phyloP scores from a whole-genome alignment of 192 early-diverging fungal genomes.

The Podila clonocystis region DNA sequence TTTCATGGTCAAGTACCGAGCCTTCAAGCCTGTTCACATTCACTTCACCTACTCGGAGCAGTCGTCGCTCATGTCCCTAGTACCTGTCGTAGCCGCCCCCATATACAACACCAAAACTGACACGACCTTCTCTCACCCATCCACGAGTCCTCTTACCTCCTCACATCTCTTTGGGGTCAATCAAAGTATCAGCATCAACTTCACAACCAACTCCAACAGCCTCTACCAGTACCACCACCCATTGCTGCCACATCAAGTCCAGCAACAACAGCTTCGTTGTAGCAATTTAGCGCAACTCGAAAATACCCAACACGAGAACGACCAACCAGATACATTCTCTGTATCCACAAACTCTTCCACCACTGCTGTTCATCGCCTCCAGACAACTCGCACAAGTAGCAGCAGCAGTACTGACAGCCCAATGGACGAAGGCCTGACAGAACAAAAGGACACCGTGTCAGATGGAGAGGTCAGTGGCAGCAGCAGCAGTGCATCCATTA shows the following conservation, averaged over 20 bases:
- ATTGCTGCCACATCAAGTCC: background rate
- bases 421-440: background rate
- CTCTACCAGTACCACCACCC: slow-evolving; percentile 41
- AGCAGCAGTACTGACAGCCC: background rate
- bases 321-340: slow-evolving; percentile 1
- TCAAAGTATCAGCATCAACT: slow-evolving; percentile 49
- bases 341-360: background rate
- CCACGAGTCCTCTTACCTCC: slow-evolving; percentile 22
- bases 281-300: background rate
- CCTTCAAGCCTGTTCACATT: slow-evolving; percentile 39
- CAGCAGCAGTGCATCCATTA: slow-evolving; percentile 8
- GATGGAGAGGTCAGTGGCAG: slow-evolving; percentile 5
- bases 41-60: slow-evolving; percentile 44
- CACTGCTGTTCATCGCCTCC: background rate
- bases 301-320: slow-evolving; percentile 1
- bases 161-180: slow-evolving; percentile 32
- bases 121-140: slow-evolving; percentile 17
- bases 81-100: slow-evolving; percentile 24
- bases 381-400: background rate
- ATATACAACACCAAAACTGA: slow-evolving; percentile 42
- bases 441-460: background rate
- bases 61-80: slow-evolving; percentile 41
- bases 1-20: slow-evolving; percentile 46
- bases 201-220: slow-evolving; percentile 24
- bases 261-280: background rate